A percentile compares a stretch with the other conserved stretches of the same genome.
Evolutionary conservation across 192 early-diverging fungal species (phyloP).

Genomic region (Lobosporangium transversale): DNA sequence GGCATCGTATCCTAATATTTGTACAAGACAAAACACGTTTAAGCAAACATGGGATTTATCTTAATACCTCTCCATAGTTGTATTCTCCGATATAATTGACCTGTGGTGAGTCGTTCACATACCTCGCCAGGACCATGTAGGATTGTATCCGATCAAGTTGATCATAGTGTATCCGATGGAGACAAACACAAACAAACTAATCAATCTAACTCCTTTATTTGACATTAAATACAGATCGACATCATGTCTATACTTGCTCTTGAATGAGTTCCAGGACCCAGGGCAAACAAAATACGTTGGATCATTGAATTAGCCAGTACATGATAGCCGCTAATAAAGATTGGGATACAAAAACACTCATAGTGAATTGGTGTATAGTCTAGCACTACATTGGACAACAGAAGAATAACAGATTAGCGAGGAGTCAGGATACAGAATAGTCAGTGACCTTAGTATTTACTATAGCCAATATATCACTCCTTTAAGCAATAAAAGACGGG

Average conservation of each 20-base stretch:
- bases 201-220: not conserved
- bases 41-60: too few relatives aligned
- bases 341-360: slow-evolving; percentile 50
- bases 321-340: slow-evolving; percentile 45
- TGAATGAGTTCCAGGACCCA: slow-evolving; percentile 50
- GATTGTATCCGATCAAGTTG: slow-evolving; percentile 46
- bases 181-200: not conserved
- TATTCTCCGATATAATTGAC: too few relatives aligned
- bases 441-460: too few relatives aligned
- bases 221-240: not conserved
- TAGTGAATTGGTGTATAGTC: slow-evolving; percentile 47
- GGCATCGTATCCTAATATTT: slow-evolving; percentile 36
- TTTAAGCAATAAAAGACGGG: too few relatives aligned
- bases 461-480: too few relatives aligned
- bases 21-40: not conserved
- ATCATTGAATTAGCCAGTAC: slow-evolving; percentile 22
- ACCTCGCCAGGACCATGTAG: slow-evolving; percentile 46
- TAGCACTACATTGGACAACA: not conserved
- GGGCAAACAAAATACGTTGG: slow-evolving; percentile 37
- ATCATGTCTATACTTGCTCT: slow-evolving; percentile 27
- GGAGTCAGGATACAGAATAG: too few relatives aligned
- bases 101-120: too few relatives aligned
- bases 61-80: too few relatives aligned
- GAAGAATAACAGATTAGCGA: not conserved
- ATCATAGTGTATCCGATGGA: slow-evolving; percentile 33